Percentiles rank a stretch among this genome's conserved stretches.
These are phyloP conservation scores for Diutina siamensis DNA, from an alignment of 1,139 yeast species.

Conservation along the genomic window DNA sequence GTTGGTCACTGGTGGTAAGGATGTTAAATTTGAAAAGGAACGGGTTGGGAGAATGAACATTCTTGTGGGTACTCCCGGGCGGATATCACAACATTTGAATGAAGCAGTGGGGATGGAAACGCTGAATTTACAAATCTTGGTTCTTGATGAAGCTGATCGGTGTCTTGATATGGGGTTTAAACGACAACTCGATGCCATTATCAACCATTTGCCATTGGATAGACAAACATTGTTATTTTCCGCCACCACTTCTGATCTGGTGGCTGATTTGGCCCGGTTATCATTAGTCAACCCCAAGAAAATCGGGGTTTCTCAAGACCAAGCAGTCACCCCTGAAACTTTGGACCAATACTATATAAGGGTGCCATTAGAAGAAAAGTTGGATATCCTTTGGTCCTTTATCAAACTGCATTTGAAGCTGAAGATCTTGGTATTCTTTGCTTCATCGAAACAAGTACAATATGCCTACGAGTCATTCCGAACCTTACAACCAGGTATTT, in stretches of 20 bases:
- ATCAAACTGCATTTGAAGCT: constrained; percentile 77
- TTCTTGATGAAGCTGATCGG: constrained; percentile 93
- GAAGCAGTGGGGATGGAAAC: constrained; percentile 82
- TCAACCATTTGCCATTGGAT: constrained; percentile 69
- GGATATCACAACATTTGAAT: constrained; percentile 89
- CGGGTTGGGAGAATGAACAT: constrained; percentile 78
- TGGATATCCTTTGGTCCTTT: constrained; percentile 82
- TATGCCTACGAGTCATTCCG: constrained; percentile 86
- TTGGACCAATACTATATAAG: constrained; percentile 74
- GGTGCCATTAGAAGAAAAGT: constrained; percentile 65
- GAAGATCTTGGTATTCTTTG: constrained; percentile 79
- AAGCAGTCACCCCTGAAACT: constrained; percentile 63
- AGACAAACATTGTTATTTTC: constrained; percentile 86
- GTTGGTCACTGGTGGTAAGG: constrained; percentile 93
- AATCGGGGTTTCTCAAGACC: constrained; percentile 46
- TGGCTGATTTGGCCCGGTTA: constrained; percentile 78
- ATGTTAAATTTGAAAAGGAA: constrained; percentile 76
- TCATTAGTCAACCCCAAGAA: constrained; percentile 73
- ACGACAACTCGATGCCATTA: constrained; percentile 74
- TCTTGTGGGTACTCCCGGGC: constrained; percentile 91
- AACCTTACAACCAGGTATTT: constrained; percentile 91
- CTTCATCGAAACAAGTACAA: constrained; percentile 93
- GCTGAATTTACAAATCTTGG: constrained; percentile 67
- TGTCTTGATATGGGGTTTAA: constrained; percentile 96
- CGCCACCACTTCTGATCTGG: constrained; percentile 88